phyloP scores from a whole-genome alignment of 2,329 filamentous ascomycete species.

The Simplicillium sp. region DNA sequence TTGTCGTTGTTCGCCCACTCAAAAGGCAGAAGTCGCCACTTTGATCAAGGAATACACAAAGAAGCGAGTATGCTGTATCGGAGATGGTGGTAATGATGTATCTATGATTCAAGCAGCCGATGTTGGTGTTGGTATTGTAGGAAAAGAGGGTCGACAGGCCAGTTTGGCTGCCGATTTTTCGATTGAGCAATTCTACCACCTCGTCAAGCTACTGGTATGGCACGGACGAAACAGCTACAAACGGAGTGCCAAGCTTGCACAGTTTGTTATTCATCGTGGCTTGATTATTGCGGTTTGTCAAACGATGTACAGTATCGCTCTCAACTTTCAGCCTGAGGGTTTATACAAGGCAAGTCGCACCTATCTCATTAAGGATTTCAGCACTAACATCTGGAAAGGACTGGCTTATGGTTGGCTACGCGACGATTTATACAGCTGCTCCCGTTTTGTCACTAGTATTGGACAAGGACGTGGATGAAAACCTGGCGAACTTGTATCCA shows the following conservation, averaged over 20 bases:
- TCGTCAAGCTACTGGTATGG: slow-evolving; percentile 97
- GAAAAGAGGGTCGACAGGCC: slow-evolving; percentile 93
- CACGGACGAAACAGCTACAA: slow-evolving; percentile 98
- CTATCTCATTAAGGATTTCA: too few species aligned
- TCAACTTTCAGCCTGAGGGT: slow-evolving; percentile 85
- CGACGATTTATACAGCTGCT: slow-evolving; percentile 87
- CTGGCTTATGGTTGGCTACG: slow-evolving; percentile 94
- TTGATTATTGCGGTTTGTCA: slow-evolving; percentile 93
- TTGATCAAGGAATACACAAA: slow-evolving; percentile 87
- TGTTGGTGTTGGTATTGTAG: slow-evolving; percentile 94
- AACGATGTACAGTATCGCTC: slow-evolving; percentile 93
- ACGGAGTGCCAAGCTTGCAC: slow-evolving; percentile 84
- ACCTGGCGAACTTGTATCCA: slow-evolving; percentile 87
- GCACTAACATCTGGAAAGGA: slow-evolving; percentile 40
- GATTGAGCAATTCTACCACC: slow-evolving; percentile 87
- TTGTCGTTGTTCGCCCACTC: slow-evolving; percentile 91
- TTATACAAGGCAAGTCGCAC: slow-evolving; percentile 58
- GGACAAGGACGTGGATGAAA: slow-evolving; percentile 91
- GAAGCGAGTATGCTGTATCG: slow-evolving; percentile 95
- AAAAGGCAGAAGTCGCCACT: slow-evolving; percentile 88
- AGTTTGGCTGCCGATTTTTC: slow-evolving; percentile 93
- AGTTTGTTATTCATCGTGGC: slow-evolving; percentile 96
- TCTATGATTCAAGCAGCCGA: slow-evolving; percentile 99
- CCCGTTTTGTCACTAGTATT: slow-evolving; percentile 91
- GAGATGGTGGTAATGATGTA: slow-evolving; percentile 96